Evolutionary conservation across 2,329 filamentous ascomycete species (phyloP), one percentile per base, ranked within the genome.

Genomic region (Penicillium sp.): DNA sequence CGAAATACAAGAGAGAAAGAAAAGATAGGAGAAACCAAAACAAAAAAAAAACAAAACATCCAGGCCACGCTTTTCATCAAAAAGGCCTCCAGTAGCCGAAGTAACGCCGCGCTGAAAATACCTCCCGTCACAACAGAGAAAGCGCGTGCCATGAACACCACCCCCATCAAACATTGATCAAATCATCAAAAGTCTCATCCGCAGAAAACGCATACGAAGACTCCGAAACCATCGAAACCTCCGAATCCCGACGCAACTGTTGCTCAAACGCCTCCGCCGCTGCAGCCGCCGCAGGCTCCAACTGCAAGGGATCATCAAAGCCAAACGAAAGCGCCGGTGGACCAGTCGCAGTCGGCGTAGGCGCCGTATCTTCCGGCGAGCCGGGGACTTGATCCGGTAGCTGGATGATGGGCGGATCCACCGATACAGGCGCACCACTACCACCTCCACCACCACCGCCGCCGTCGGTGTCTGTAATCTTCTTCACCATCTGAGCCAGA

Each of bases 401-500:
- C 6, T 65, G 55, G 13, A 62, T 28, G 11, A 62, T 33, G 13
- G 62, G 53, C 13, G 57, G 52, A 6, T 61, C 54, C 4, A 48
- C 35, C 16, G 55, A 30, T 4, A 54, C 59, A 3, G 56, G 38
- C 10, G 52, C 55, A 25, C 42, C 22, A 26, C 37, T 4, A 6
- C 56, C 58, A 59, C 30, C 30, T 2, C 30, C 30, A 11, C 30
- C 30, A 11, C 30, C 30, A 11, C 30, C 30, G 4, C 30, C 30
- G 10, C 30, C 30, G 10, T 75, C 72, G 10, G 58, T 70, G 57
- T 71, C 70, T 4, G 75, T 74, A 45, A 76, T 75, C 52, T 68
- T 71, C 58, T 75, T 76, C 13, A 77, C 74, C 75, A 77, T 77
- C 45, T 72, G 73, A 0, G 74, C 73, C 1, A 77, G 66, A 59